Conservation (phyloP, 1,139 yeast genomes). For the Pneumocystis jirovecii region DNA sequence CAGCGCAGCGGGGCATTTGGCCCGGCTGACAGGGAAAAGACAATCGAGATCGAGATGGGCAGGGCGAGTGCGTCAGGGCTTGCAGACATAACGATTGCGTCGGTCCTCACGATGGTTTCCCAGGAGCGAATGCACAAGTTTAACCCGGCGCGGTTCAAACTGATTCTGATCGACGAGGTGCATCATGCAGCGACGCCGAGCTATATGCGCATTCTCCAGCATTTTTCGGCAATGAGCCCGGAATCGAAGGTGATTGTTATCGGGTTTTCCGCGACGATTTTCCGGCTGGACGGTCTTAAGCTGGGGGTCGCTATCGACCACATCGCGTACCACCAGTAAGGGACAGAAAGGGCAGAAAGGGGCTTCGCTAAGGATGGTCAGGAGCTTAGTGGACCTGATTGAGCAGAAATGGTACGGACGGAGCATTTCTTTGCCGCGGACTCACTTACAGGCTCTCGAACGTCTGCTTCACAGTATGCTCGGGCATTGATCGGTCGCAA, state of each 20-base stretch:
- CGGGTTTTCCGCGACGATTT: conserved; percentile 79
- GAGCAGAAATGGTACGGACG: conserved; percentile 29
- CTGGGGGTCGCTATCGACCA: conserved; percentile 53
- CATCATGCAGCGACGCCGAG: conserved; percentile 77
- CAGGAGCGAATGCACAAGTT: conserved; percentile 37
- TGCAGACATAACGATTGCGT: conserved; percentile 61
- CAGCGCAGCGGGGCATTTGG: too few species aligned
- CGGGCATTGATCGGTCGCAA: conserved; percentile 26
- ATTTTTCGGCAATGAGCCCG: conserved; percentile 37
- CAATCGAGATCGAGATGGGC: conserved; percentile 64
- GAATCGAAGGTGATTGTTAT: conserved; percentile 41
- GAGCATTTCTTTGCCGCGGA: neutral
- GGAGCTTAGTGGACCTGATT: conserved; percentile 55
- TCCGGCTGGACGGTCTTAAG: conserved; percentile 49
- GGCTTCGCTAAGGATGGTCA: too few species aligned
- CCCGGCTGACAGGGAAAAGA: conserved; percentile 17
- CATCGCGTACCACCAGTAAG: conserved; percentile 52
- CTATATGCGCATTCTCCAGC: conserved; percentile 42
- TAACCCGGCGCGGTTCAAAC: conserved; percentile 44
- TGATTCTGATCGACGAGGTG: conserved; percentile 79
- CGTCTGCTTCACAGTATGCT: conserved; percentile 45
- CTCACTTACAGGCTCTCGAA: conserved; percentile 52
- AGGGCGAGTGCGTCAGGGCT: conserved; percentile 24
- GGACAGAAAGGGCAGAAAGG: conserved; percentile 2
- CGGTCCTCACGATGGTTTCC: conserved; percentile 52